Conservation (phyloP, 2,329 filamentous ascomycete species). For the Alternaria sp. region DNA sequence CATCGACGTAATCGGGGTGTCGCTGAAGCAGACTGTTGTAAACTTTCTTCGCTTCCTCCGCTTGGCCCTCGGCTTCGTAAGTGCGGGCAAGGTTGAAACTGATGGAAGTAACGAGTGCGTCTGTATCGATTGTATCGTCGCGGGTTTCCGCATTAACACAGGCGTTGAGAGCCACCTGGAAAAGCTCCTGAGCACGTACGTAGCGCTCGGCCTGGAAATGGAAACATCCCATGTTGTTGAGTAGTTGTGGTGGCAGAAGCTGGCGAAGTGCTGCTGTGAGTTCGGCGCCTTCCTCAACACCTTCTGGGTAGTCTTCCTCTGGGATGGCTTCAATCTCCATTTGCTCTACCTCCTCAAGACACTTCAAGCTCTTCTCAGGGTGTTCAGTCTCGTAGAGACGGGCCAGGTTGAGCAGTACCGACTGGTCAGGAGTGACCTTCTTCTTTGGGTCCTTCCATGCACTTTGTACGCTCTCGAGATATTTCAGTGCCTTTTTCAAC, state of each 20-base stretch:
- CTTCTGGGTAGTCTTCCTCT: slow-evolving; percentile 72
- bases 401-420: slow-evolving; percentile 89
- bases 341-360: slow-evolving; percentile 89
- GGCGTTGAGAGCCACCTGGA: slow-evolving; percentile 88
- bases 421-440: slow-evolving; percentile 79
- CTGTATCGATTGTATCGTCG: slow-evolving; percentile 79
- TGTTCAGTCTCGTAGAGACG: slow-evolving; percentile 86
- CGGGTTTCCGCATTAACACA: slow-evolving; percentile 83
- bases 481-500: slow-evolving; percentile 82
- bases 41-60: slow-evolving; percentile 83
- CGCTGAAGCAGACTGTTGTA: slow-evolving; percentile 86
- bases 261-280: slow-evolving; percentile 72
- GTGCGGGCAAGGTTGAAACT: slow-evolving; percentile 95
- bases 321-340: slow-evolving; percentile 83
- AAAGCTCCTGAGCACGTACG: slow-evolving; percentile 81
- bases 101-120: slow-evolving; percentile 92
- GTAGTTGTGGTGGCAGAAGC: slow-evolving; percentile 82
- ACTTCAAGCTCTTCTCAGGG: slow-evolving; percentile 91
- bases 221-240: slow-evolving; percentile 98
- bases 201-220: slow-evolving; percentile 88
- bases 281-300: slow-evolving; percentile 53
- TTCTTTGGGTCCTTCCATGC: slow-evolving; percentile 95
- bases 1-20: slow-evolving; percentile 92
- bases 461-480: slow-evolving; percentile 83
- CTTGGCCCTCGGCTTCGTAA: slow-evolving; percentile 83